Conservation (phyloP, 257 asterid species). For the Salvia rosmarinus region DNA sequence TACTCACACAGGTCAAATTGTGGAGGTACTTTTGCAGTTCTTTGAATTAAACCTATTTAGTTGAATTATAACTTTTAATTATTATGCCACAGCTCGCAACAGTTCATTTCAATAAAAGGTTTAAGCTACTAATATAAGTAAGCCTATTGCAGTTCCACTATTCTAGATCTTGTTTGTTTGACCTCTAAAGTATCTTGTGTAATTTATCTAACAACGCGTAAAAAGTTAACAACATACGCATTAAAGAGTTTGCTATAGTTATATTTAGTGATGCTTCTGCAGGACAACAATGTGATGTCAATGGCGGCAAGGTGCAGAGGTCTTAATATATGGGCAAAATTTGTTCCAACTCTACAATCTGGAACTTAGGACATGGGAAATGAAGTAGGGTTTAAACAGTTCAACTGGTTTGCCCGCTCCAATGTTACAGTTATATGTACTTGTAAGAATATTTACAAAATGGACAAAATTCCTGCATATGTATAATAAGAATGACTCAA, state of each 20-base stretch:
- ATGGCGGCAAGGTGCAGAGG: not conserved
- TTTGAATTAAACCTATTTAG: not conserved
- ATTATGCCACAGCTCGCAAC: not conserved
- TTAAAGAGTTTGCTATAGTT: no score
- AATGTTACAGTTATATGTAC: not conserved
- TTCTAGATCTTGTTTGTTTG: not conserved
- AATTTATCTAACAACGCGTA: not conserved
- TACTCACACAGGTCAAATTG: not conserved
- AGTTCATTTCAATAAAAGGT: not conserved
- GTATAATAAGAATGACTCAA: not conserved
- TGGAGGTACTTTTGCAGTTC: not conserved
- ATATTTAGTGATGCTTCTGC: not conserved
- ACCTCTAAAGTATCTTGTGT: no score
- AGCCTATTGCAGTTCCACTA: not conserved
- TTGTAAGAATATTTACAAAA: not conserved
- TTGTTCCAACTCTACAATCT: not conserved
- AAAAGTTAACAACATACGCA: not conserved
- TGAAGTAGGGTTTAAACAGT: not conserved
- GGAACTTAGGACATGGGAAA: not conserved
- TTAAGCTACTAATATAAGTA: not conserved
- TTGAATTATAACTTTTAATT: not conserved
- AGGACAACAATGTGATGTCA: constrained; percentile 1
- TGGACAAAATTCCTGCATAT: not conserved
- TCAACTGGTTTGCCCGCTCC: no score
- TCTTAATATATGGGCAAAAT: not conserved